phyloP scores from a whole-genome alignment of 1,284 basidiomycete genomes.

The Cutaneotrichosporon cutaneum region DNA sequence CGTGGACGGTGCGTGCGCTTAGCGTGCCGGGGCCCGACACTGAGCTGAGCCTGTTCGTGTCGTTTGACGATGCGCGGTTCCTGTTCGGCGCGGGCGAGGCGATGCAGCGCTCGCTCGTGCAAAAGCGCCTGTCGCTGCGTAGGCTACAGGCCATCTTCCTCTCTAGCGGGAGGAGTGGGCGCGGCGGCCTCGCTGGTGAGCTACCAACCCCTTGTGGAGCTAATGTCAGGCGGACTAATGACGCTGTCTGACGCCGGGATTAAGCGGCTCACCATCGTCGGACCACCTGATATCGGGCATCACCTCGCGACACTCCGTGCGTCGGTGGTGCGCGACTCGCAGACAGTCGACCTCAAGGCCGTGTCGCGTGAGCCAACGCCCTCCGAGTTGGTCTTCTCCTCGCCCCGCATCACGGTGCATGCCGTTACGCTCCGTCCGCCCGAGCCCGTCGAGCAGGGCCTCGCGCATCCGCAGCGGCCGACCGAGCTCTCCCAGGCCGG shows the following conservation, averaged over 20 bases:
- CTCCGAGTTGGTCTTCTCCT: conserved; percentile 29
- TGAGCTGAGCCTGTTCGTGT: conserved; percentile 69
- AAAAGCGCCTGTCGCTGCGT: conserved; percentile 65
- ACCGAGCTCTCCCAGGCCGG: conserved; percentile 2
- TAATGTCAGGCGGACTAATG: conserved; percentile 70
- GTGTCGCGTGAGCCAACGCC: conserved; percentile 22
- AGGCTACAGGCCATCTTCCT: conserved; percentile 71
- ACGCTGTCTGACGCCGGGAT: conserved; percentile 71
- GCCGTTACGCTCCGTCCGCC: conserved; percentile 31
- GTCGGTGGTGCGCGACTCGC: conserved; percentile 30
- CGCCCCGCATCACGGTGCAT: conserved; percentile 33
- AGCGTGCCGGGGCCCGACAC: conserved; percentile 66
- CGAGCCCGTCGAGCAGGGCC: neutral
- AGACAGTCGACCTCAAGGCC: conserved; percentile 18
- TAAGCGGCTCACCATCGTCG: conserved; percentile 62
- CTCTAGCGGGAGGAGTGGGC: conserved; percentile 63
- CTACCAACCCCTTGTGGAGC: neutral
- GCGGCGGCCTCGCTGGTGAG: conserved; percentile 67
- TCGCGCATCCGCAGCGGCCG: conserved; percentile 1
- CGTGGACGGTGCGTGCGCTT: conserved; percentile 50
- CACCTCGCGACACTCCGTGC: conserved; percentile 63
- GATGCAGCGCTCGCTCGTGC: conserved; percentile 68
- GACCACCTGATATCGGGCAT: conserved; percentile 70
- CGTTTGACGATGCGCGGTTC: conserved; percentile 75
- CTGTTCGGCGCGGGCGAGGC: conserved; percentile 85